Evolutionary conservation across 345 rosid species (phyloP), one percentile per base, ranked within the genome.

Genomic region (Excoecaria agallocha): DNA sequence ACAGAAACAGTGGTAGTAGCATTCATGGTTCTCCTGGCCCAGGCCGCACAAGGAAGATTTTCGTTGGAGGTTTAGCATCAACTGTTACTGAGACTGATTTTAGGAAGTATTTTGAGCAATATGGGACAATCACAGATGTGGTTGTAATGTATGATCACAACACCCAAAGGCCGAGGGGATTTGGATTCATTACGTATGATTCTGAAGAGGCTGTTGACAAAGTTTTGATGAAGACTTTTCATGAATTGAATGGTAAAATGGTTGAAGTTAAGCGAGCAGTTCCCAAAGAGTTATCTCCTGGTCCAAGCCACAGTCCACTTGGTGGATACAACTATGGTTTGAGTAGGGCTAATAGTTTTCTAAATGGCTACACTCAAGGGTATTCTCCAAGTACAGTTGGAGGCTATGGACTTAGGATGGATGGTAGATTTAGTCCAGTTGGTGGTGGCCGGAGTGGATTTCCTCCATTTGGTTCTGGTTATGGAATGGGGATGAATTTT

Each of bases 61-160:
- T 90, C 74, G 95, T 90, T 25, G 95, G 95, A 79, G 96, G 96
- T 67, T 84, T 91, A 77, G 89, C 96, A 57, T 91, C 96, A 35
- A 89, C 93, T 3, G 92, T 91, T 69, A 89, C 93, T 9, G 96
- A 91, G 69, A 83, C 81, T 65, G 96, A 91, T 77, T 91, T 91
- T 69, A 87, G 80, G 85, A 83, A 83, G 63, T 91, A 91, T 76
- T 91, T 91, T 76, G 96, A 91, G 72, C 96, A 87, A 77, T 91
- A 86, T 79, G 96, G 96, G 70, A 80, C 83, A 19, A 88, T 91
- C 77, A 87, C 84, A 51, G 96, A 91, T 82, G 93, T 86, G 45
- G 96, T 91, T 39, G 96, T 91, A 54, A 90, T 90, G 95, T 87
- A 90, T 70, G 95, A 90, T 82, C 95, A 88, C 83, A 89, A 87